phyloP scores from a whole-genome alignment of 2,329 filamentous ascomycete genomes.

The Ophiostoma populinum region DNA sequence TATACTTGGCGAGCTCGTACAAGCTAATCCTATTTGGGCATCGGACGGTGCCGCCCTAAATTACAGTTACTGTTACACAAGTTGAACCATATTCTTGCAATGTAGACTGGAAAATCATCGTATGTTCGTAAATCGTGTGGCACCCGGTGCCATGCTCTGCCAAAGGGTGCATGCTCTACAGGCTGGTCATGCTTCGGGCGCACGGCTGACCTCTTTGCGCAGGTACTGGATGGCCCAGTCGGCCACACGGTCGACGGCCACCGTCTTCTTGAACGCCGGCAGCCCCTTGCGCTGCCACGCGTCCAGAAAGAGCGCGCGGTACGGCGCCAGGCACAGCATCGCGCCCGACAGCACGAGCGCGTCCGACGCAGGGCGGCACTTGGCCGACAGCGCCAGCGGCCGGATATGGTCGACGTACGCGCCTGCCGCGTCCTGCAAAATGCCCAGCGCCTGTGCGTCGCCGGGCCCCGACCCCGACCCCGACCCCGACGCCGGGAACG shows the following conservation, averaged over 20 bases:
- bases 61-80: no score
- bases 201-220: background rate
- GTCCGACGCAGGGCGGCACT: conserved; percentile 1
- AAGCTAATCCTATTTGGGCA: no score
- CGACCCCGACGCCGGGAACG: no score
- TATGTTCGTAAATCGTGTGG: no score
- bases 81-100: no score
- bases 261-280: conserved; percentile 2
- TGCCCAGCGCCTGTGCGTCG: background rate
- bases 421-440: background rate
- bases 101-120: no score
- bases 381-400: conserved; percentile 2
- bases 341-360: conserved; percentile 6
- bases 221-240: conserved; percentile 2
- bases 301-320: conserved; percentile 3
- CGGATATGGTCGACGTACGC: conserved; percentile 3
- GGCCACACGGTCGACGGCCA: background rate
- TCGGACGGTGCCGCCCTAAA: no score
- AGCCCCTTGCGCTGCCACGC: conserved; percentile 1
- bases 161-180: no score
- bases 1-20: no score
- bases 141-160: no score
- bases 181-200: background rate
- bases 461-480: no score
- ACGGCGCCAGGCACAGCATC: conserved; percentile 3